These are phyloP conservation scores for Flaveria trinervia DNA, from an alignment of 129 eudicot species.

Conservation along the genomic window DNA sequence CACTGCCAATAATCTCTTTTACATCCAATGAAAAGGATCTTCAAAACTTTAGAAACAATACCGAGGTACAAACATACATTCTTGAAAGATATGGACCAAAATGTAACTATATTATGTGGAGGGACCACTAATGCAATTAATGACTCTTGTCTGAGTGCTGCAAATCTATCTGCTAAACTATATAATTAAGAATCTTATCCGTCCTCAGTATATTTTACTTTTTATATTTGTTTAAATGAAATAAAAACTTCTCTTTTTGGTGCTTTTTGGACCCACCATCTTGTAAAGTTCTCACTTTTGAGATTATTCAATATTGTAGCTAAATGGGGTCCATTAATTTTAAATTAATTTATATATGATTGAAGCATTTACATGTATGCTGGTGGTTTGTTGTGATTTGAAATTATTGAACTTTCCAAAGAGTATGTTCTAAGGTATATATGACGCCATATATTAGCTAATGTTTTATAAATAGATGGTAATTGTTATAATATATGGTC, in stretches of 20 bases:
- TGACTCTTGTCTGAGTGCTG: slow-evolving; percentile 24
- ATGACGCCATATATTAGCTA: background rate
- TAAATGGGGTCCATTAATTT: slow-evolving; percentile 3
- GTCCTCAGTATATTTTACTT: slow-evolving; percentile 25
- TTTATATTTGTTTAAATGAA: slow-evolving; percentile 12
- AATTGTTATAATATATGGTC: no score
- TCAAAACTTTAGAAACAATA: background rate
- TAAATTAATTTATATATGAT: background rate
- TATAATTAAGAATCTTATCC: slow-evolving; percentile 46
- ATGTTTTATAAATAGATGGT: no score
- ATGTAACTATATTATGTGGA: background rate
- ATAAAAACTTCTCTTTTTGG: slow-evolving; percentile 19
- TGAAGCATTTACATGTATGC: background rate
- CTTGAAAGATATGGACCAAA: background rate
- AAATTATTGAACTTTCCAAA: slow-evolving; percentile 1
- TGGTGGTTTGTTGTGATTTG: slow-evolving; percentile 10
- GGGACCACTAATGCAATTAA: slow-evolving; percentile 19
- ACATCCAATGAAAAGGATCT: background rate
- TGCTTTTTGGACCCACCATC: slow-evolving; percentile 43
- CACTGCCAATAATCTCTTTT: background rate
- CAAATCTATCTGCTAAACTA: slow-evolving; percentile 38
- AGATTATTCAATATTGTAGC: slow-evolving; percentile 23
- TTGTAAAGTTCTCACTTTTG: slow-evolving; percentile 32
- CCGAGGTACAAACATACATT: background rate
- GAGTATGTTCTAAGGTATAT: slow-evolving; percentile 3